A percentile compares a stretch with the other conserved stretches of the same genome.
Conservation (phyloP, 345 rosid genomes). For the Lumnitzera racemosa region DNA sequence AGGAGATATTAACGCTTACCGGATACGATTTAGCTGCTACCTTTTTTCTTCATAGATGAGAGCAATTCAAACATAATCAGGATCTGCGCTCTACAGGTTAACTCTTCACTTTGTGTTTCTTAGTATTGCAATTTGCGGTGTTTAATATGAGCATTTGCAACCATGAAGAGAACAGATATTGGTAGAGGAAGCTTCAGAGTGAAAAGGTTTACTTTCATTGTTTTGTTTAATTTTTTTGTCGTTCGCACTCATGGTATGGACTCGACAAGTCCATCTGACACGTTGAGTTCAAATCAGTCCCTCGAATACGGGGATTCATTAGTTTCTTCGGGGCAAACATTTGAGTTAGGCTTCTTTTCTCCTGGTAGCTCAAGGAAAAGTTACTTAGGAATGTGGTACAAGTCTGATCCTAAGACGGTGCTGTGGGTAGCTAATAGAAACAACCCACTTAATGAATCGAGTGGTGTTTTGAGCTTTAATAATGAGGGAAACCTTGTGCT, state of each 20-base stretch:
- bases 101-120: too few relatives aligned
- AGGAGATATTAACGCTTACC: too few relatives aligned
- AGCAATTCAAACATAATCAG: too few relatives aligned
- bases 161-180: too few relatives aligned
- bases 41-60: too few relatives aligned
- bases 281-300: background rate
- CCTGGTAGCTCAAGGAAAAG: slow-evolving; percentile 7
- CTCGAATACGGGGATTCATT: slow-evolving; percentile 4
- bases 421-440: slow-evolving; percentile 48
- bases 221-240: background rate
- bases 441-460: slow-evolving; percentile 10
- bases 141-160: too few relatives aligned
- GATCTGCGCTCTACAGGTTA: too few relatives aligned
- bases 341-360: slow-evolving; percentile 19
- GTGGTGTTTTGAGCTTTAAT: slow-evolving; percentile 16
- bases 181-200: too few relatives aligned
- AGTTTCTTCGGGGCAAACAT: slow-evolving; percentile 7
- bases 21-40: too few relatives aligned
- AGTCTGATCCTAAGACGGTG: slow-evolving; percentile 4
- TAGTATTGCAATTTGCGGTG: too few relatives aligned
- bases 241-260: background rate
- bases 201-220: background rate
- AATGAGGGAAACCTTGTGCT: slow-evolving; percentile 11
- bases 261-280: slow-evolving; percentile 5
- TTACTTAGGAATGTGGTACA: slow-evolving; percentile 35